Evolutionary conservation across 1,139 yeast genomes (phyloP).

Genomic region (Kodamaea arcana): DNA sequence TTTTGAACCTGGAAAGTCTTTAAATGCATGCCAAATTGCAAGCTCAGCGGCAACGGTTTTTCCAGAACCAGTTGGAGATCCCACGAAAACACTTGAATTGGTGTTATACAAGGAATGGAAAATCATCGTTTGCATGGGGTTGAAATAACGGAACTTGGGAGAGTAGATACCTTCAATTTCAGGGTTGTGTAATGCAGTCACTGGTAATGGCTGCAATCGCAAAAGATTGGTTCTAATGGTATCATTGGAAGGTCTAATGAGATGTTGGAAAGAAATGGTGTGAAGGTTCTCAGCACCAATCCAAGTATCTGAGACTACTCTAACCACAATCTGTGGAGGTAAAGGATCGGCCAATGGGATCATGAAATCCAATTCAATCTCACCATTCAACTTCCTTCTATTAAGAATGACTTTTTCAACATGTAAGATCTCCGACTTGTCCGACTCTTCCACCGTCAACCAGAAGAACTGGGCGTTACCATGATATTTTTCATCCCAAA

Average conservation of each 20-base stretch:
- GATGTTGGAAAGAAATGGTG: constrained; percentile 83
- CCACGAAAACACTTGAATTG: constrained; percentile 79
- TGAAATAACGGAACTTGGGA: constrained; percentile 73
- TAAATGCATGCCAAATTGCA: constrained; percentile 95
- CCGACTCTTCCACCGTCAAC: constrained; percentile 87
- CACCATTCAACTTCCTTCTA: constrained; percentile 49
- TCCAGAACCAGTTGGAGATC: constrained; percentile 99
- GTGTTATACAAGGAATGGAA: constrained; percentile 85
- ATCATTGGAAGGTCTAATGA: constrained; percentile 84
- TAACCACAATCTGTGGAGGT: constrained; percentile 80
- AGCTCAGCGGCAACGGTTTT: constrained; percentile 96
- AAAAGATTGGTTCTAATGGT: constrained; percentile 78
- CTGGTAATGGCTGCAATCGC: constrained; percentile 81
- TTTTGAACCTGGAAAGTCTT: constrained; percentile 73
- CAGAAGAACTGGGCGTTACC: constrained; percentile 87
- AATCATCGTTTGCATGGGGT: constrained; percentile 98
- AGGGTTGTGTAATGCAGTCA: constrained; percentile 69
- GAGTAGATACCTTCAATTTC: constrained; percentile 66
- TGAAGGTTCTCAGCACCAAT: constrained; percentile 77
- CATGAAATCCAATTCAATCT: constrained; percentile 85
- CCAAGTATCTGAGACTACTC: constrained; percentile 84
- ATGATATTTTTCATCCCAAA: constrained; percentile 79
- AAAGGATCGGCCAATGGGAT: constrained; percentile 85
- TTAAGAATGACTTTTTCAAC: constrained; percentile 74
- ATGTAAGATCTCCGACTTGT: constrained; percentile 70